Evolutionary conservation across 2,329 filamentous ascomycete species (phyloP).

Genomic region (Fusarium tanahbumbuense): DNA sequence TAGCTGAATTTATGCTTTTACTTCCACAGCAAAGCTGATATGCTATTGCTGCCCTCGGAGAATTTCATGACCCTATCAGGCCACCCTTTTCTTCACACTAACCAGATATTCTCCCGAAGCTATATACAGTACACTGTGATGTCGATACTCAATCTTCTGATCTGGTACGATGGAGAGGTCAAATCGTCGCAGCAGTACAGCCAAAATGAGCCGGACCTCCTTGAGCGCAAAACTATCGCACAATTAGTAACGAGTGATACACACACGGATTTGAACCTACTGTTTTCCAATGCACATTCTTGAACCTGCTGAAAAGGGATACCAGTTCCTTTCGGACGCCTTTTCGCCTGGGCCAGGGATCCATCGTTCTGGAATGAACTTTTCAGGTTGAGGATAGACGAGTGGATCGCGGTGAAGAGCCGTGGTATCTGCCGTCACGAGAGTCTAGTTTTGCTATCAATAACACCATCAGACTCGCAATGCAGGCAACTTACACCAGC

Average conservation of each 20-base stretch:
- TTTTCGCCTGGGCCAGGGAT: background rate
- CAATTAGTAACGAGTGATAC: background rate
- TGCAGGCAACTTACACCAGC: background rate
- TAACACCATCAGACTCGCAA: rapidly evolving
- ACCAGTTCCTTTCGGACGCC: background rate
- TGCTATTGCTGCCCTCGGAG: background rate
- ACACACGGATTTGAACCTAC: background rate
- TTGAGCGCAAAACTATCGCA: background rate
- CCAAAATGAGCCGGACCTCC: background rate
- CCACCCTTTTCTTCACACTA: background rate
- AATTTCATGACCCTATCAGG: background rate
- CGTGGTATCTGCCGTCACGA: background rate
- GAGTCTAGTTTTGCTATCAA: background rate
- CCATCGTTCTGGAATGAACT: background rate
- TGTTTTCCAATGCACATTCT: conserved; percentile 2
- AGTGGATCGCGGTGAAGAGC: background rate
- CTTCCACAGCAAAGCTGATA: no score
- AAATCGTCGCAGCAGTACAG: background rate
- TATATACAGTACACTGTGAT: background rate
- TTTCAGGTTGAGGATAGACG: background rate
- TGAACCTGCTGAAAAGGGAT: background rate
- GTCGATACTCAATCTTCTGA: background rate
- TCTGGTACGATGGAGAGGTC: background rate
- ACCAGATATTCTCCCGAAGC: conserved; percentile 2
- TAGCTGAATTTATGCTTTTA: background rate